phyloP scores from a whole-genome alignment of 169 alveolate genomes.

The Plasmodium gallinaceum region DNA sequence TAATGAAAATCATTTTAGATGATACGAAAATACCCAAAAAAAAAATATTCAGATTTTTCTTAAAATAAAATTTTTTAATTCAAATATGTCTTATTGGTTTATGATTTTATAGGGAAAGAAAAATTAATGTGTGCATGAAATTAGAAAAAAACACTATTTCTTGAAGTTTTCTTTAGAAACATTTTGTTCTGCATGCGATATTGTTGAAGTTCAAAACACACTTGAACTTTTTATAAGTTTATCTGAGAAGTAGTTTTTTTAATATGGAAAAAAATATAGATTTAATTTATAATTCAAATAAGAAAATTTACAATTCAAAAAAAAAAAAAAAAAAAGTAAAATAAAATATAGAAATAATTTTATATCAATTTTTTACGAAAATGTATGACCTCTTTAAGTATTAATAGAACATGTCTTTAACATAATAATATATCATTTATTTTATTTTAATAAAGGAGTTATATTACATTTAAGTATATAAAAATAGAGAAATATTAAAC shows the following conservation, averaged over 20 bases:
- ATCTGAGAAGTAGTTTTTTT: too few species aligned
- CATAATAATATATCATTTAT: too few species aligned
- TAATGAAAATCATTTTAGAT: slow-evolving; percentile 30
- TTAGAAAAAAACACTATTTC: background rate
- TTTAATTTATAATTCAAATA: too few species aligned
- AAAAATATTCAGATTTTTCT: background rate
- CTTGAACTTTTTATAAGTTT: slow-evolving; percentile 3
- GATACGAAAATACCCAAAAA: slow-evolving; percentile 7
- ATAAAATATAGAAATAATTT: too few species aligned
- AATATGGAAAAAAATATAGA: too few species aligned
- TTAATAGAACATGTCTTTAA: too few species aligned
- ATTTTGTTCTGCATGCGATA: slow-evolving; percentile 73
- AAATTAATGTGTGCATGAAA: background rate
- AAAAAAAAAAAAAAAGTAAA: background rate
- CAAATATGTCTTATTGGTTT: background rate
- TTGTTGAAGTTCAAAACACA: slow-evolving; percentile 7
- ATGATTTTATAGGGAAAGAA: background rate
- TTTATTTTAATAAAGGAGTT: too few species aligned
- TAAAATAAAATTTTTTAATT: background rate
- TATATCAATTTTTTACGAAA: too few species aligned
- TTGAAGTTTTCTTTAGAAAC: slow-evolving; percentile 33
- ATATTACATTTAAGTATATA: too few species aligned
- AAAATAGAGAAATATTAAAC: too few species aligned
- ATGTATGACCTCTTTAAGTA: too few species aligned
- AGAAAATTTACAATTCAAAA: too few species aligned